Percentiles rank a stretch among this genome's conserved stretches.
phyloP scores from a whole-genome alignment of 2,329 filamentous ascomycete species.

The Aspergillus pseudoglaucus region DNA sequence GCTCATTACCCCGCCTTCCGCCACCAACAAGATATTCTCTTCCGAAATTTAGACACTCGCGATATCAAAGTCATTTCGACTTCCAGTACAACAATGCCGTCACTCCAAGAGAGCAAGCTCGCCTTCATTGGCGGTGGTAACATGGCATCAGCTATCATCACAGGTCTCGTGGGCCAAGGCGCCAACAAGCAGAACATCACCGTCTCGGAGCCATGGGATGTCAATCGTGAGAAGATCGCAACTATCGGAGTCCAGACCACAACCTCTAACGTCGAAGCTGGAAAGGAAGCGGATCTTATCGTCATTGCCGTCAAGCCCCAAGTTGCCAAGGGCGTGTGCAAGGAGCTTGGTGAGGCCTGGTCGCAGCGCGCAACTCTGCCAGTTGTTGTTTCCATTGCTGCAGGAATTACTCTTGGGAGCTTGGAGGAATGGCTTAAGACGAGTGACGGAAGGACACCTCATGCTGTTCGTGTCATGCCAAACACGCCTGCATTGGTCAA shows the following conservation, averaged over 20 bases:
- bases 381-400: slow-evolving; percentile 29
- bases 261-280: slow-evolving; percentile 23
- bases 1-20: no score
- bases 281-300: slow-evolving; percentile 22
- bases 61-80: background rate
- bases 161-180: slow-evolving; percentile 23
- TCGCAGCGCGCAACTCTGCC: slow-evolving; percentile 17
- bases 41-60: background rate
- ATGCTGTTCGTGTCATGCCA: slow-evolving; percentile 31
- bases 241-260: slow-evolving; percentile 24
- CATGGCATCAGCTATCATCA: slow-evolving; percentile 32
- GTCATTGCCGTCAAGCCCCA: slow-evolving; percentile 32
- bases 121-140: slow-evolving; percentile 33
- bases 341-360: slow-evolving; percentile 26
- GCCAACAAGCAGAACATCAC: slow-evolving; percentile 25
- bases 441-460: slow-evolving; percentile 16
- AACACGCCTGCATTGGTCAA: slow-evolving; percentile 29
- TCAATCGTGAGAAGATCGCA: slow-evolving; percentile 29
- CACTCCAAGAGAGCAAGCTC: slow-evolving; percentile 27
- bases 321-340: slow-evolving; percentile 25
- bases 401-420: slow-evolving; percentile 27
- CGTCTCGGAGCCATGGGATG: slow-evolving; percentile 31
- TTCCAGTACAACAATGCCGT: slow-evolving; percentile 13
- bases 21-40: no score
- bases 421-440: slow-evolving; percentile 24